These are phyloP conservation scores for Penicillium sp. DNA, from an alignment of 2,329 filamentous ascomycete species.

Conservation along the genomic window DNA sequence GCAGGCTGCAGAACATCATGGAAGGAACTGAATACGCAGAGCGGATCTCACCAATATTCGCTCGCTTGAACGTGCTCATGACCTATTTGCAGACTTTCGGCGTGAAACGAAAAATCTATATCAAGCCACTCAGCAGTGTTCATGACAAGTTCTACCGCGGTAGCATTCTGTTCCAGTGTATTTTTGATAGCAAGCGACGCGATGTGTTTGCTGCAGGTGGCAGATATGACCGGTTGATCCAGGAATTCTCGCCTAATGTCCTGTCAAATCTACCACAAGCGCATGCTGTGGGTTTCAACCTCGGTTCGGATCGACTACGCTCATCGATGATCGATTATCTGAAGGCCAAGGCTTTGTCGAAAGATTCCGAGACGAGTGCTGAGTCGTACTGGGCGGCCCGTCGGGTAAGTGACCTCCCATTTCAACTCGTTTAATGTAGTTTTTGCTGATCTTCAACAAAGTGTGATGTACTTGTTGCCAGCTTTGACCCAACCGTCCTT, in stretches of 20 bases:
- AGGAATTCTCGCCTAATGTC: conserved; percentile 72
- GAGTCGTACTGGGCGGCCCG: conserved; percentile 60
- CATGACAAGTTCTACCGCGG: conserved; percentile 88
- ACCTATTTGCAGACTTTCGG: conserved; percentile 73
- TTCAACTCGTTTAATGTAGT: not conserved
- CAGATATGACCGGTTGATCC: conserved; percentile 85
- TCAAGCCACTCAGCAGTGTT: conserved; percentile 80
- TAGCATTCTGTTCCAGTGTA: conserved; percentile 83
- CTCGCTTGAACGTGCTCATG: conserved; percentile 75
- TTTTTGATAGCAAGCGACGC: conserved; percentile 76
- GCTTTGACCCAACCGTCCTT: conserved; percentile 75
- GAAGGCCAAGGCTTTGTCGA: conserved; percentile 58
- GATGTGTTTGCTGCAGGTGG: conserved; percentile 92
- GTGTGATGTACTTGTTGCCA: conserved; percentile 87
- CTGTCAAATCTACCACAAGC: conserved; percentile 61
- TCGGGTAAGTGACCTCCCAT: conserved; percentile 51
- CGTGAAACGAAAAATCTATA: conserved; percentile 73
- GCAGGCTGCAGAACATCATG: conserved; percentile 58
- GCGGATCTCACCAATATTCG: conserved; percentile 58
- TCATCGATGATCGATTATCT: conserved; percentile 57
- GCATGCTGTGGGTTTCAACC: conserved; percentile 87
- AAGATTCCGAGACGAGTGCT: conserved; percentile 65
- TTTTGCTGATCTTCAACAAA: conserved; percentile 33
- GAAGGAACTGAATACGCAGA: conserved; percentile 54
- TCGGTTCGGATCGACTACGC: conserved; percentile 81